A percentile compares a stretch with the other conserved stretches of the same genome.
Evolutionary conservation across 2,329 filamentous ascomycete genomes (phyloP).

Genomic region (Botrytis byssoidea): DNA sequence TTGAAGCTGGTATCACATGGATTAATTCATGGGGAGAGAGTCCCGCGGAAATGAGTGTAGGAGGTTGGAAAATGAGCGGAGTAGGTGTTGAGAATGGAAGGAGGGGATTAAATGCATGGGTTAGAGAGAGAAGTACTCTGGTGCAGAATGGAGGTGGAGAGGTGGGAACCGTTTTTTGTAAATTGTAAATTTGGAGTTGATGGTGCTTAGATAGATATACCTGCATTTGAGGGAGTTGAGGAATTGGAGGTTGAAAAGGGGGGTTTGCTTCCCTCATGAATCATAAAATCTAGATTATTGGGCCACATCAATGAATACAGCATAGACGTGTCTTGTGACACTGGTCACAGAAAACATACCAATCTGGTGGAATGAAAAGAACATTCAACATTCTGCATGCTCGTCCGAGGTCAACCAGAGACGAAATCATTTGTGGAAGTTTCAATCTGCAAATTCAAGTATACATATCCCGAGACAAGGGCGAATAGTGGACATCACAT

Average conservation of each 20-base stretch:
- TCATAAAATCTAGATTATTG: not conserved
- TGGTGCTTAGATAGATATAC: not conserved
- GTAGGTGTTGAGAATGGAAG: constrained; percentile 84
- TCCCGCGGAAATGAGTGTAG: constrained; percentile 88
- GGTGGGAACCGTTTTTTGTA: constrained; percentile 71
- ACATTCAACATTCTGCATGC: not conserved
- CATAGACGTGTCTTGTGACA: not conserved
- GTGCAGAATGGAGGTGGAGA: constrained; percentile 68
- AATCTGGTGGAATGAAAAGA: not conserved
- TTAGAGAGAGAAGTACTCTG: constrained; percentile 82
- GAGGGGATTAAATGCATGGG: constrained; percentile 76
- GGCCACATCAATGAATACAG: not conserved
- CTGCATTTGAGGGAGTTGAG: not conserved
- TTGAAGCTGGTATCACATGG: constrained; percentile 88
- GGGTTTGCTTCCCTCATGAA: not conserved
- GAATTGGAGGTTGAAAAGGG: not conserved
- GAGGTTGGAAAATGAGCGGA: constrained; percentile 89
- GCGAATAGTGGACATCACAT: not conserved
- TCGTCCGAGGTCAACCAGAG: not conserved
- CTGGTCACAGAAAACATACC: not conserved
- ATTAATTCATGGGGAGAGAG: constrained; percentile 92
- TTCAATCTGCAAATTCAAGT: not conserved
- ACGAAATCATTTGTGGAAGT: not conserved
- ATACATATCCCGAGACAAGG: not conserved
- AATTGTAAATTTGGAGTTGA: constrained; percentile 41